Evolutionary conservation across 2,329 filamentous ascomycete species (phyloP), one percentile per base, ranked within the genome.

Genomic region (Phaeomoniella chlamydospora): DNA sequence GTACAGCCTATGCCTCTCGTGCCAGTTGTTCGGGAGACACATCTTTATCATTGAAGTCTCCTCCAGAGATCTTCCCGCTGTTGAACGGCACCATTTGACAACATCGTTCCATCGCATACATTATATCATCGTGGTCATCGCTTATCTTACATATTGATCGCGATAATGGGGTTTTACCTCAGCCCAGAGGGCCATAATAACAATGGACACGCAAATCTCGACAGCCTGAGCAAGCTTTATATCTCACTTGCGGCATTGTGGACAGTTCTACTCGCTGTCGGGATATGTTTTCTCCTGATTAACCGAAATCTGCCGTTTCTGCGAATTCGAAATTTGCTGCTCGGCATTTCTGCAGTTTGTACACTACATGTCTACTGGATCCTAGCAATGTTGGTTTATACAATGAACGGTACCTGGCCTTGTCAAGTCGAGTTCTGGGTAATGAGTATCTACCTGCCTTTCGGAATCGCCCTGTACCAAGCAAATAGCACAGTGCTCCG

Each of bases 401-500:
- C 56, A 37, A 41, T 61, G 5, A 56, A 56, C 18, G 40, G 53
- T 4, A 38, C 47, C 15, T 49, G 58, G 39, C 68, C 72, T 0
- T 70, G 70, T 36, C 57, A 64, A 14, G 60, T 61, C 12, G 71
- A 77, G 52, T 80, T 65, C 50, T 80, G 74, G 72, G 65, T 77
- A 52, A 80, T 80, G 76, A 68, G 70, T 41, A 61, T 74, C 37
- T 76, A 72, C 50, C 58, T 80, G 3, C 76, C 76, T 9, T 67
- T 74, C 33, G 75, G 76, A 15, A 72, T 80, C 37, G 74, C 72
- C 5, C 55, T 80, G 4, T 79, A 79, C 48, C 74, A 80, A 47
- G 74, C 72, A 15, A 69, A 70, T 40, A 77, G 77, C 49, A 67
- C 62, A 45, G 70, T 72, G 37, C 72, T 79, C 36, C 62, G 76